Base-by-base conservation (phyloP, 148 eudicot genomes). In the Chenopodium formosanum region DNA sequence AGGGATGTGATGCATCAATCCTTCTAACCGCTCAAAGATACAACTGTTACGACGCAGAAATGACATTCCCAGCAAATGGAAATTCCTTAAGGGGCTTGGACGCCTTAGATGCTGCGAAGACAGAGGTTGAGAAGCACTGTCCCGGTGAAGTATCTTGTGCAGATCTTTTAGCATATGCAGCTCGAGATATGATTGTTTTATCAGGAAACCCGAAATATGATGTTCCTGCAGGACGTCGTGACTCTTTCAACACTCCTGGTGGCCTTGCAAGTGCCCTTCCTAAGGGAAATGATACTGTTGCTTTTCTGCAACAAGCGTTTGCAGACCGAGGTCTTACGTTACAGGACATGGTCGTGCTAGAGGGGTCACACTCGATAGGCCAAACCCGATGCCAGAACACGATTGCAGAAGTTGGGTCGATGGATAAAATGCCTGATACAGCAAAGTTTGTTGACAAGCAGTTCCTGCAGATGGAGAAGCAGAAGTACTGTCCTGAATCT, bases 1-100 rank as follows among this genome's bases (percentile, higher is more conserved):
- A 88, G 90, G 90, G 90, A 23, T 86, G 90, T 64, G 90, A 88
- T 79, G 87, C 82, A 31, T 86, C 90, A 5, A 60, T 88, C 58
- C 84, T 88, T 4, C 50, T 88, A 0, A 72, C 63, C 10, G 81
- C 85, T 1, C 37, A 78, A 53, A 79, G 82, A 71, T 80, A 70
- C 85, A 23, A 78, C 74, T 23, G 25, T 50, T 12, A 60, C 72
- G 71, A 81, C 25, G 23, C 75, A 2, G 90, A 88, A 81, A 80
- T 68, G 80, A 78, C 77, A 6, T 66, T 79, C 37, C 76, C 83
- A 4, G 79, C 80, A 9, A 88, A 86, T 23, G 44, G 74, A 2
- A 34, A 40, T 12, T 82, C 80, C 56, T 34, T 86, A 13, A 64
- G 85, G 66, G 90, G 90, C 2, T 29, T 88, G 78, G 78, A 86